Conservation (phyloP, 306 rosid genomes). For the Castanea crenata region DNA sequence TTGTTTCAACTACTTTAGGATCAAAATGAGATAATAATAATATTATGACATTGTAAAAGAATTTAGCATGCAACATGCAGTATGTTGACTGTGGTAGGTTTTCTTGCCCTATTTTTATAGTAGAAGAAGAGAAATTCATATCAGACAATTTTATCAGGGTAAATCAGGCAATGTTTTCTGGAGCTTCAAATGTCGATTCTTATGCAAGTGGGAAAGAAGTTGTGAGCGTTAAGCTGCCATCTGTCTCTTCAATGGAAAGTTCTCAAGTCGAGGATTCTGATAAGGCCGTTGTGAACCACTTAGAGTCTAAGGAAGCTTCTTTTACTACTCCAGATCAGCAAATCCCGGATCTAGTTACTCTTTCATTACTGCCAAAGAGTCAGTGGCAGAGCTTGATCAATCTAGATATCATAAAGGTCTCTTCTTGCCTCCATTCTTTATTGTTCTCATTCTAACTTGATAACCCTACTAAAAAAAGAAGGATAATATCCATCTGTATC, state of each 20-base stretch:
- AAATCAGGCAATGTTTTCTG: slow-evolving; percentile 65
- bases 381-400: slow-evolving; percentile 96
- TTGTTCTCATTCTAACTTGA: slow-evolving; percentile 26
- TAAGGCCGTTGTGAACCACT: slow-evolving; percentile 23
- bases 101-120: neutral
- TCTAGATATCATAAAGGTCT: slow-evolving; percentile 88
- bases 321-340: slow-evolving; percentile 49
- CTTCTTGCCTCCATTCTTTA: slow-evolving; percentile 20
- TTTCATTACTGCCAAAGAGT: slow-evolving; percentile 83
- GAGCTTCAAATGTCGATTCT: slow-evolving; percentile 61
- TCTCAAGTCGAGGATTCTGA: slow-evolving; percentile 45
- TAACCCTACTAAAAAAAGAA: neutral
- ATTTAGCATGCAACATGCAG: neutral
- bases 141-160: slow-evolving; percentile 54
- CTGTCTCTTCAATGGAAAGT: slow-evolving; percentile 59
- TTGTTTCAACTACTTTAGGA: neutral
- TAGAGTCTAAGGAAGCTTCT: slow-evolving; percentile 37
- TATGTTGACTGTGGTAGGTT: neutral
- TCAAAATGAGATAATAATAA: neutral
- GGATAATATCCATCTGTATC: neutral
- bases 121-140: neutral
- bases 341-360: slow-evolving; percentile 83
- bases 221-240: slow-evolving; percentile 71
- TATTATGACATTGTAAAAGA: neutral
- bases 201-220: slow-evolving; percentile 82